Percentiles rank a stretch among this genome's conserved stretches.
These are phyloP conservation scores for Arabis hirsuta DNA, from an alignment of 345 rosid species.

Conservation along the genomic window DNA sequence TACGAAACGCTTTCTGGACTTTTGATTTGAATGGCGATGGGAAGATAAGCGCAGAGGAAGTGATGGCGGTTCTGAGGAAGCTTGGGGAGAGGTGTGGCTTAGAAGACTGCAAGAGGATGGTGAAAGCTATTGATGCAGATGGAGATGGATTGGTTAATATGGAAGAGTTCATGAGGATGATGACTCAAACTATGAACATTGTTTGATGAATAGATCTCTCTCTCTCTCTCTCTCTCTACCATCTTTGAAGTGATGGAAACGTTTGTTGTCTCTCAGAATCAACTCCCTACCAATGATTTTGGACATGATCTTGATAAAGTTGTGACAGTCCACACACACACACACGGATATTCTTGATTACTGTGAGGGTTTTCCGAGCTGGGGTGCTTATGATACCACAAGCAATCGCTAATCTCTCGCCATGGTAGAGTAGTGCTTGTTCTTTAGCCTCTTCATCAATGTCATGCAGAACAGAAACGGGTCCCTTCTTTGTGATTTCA, in stretches of 20 bases:
- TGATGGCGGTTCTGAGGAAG: constrained; percentile 61
- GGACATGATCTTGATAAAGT: constrained; percentile 85
- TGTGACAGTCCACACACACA: constrained; percentile 77
- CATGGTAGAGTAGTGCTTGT: no score
- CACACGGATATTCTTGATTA: constrained; percentile 81
- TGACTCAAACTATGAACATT: constrained; percentile 53
- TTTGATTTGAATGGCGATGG: no score
- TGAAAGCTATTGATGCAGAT: constrained; percentile 71
- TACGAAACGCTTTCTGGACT: no score
- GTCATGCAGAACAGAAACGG: no score
- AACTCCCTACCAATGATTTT: constrained; percentile 72
- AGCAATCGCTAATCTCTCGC: constrained; percentile 69
- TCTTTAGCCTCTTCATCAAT: no score
- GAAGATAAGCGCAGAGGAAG: constrained; percentile 25
- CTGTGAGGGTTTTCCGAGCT: constrained; percentile 62
- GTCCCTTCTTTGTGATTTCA: no score
- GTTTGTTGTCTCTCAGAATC: constrained; percentile 79
- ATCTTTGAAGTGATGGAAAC: constrained; percentile 71
- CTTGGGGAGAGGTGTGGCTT: constrained; percentile 82
- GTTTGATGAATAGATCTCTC: constrained; percentile 6
- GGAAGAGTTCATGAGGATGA: constrained; percentile 87
- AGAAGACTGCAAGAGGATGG: constrained; percentile 79
- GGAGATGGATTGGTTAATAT: constrained; percentile 76
- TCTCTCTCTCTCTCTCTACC: constrained; percentile 38
- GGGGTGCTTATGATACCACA: constrained; percentile 80